Evolutionary conservation across 352 stramenopile genomes (phyloP).

Genomic region (Globisporangium lucens): DNA sequence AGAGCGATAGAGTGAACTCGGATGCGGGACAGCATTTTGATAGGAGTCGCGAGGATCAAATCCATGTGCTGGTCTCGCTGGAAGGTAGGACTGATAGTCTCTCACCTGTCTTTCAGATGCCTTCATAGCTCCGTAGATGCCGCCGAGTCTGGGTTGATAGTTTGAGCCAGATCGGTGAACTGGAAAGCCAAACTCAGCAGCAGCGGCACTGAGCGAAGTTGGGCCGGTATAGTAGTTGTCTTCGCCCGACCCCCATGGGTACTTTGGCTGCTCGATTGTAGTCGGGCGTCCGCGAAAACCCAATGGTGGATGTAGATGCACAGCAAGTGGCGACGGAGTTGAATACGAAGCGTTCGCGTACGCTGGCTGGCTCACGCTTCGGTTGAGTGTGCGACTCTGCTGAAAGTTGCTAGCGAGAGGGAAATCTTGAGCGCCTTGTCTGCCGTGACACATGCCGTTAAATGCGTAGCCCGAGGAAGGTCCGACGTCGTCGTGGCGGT

Average conservation of each 20-base stretch:
- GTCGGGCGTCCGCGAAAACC: neutral
- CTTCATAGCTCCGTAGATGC: conserved; percentile 14
- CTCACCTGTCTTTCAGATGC: conserved; percentile 9
- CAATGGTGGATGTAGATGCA: neutral
- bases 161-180: conserved; percentile 2
- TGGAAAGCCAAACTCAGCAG: neutral
- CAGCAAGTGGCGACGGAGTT: conserved; percentile 4
- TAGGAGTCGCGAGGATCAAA: conserved; percentile 27
- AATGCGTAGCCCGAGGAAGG: conserved; percentile 6
- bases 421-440: neutral
- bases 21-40: conserved; percentile 20
- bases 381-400: neutral
- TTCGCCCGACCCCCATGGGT: conserved; percentile 8
- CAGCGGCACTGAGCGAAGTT: neutral
- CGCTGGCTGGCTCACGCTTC: conserved; percentile 10
- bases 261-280: conserved; percentile 4
- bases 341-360: neutral
- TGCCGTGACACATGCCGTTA: neutral
- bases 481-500: neutral
- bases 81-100: conserved; percentile 9
- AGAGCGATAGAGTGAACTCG: conserved; percentile 30
- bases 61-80: neutral
- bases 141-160: conserved; percentile 2
- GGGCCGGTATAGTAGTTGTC: conserved; percentile 4
- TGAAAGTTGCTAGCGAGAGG: neutral